Base-by-base conservation (phyloP, 2,329 filamentous ascomycete species). In the Penicillium sp. region DNA sequence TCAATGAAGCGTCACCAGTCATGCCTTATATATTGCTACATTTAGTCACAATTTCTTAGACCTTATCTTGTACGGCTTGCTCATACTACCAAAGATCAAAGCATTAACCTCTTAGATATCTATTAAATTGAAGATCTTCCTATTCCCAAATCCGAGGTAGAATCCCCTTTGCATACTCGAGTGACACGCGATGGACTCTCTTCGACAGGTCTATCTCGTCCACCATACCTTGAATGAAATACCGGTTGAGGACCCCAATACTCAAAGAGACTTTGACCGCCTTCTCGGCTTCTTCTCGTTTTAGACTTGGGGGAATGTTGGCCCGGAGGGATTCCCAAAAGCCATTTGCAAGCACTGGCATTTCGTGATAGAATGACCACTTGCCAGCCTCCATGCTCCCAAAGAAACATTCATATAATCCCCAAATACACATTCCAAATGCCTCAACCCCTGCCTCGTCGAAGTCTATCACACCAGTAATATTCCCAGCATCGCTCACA, bases 371-470 rank as follows among this genome's bases (percentile, higher is more conserved):
- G 13, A 42, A 42, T 27, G 39, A 28, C 39, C 39, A 42, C 23
- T 42, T 42, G 23, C 39, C 39, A 15, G 9, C 39, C 23, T 42
- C 39, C 39, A 42, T 42, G n/a, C 39, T 42, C 39, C 39, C 39
- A 42, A 42, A 42, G 39, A 42, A 42, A 28, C 39, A 42, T 42
- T 42, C 39, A 29, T 42, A 42, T 15, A 42, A 29, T 27, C 39
- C 39, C 39, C 39, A 42, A 15, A 42, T 31, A 12, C 39, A 42
- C 39, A 42, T 42, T 27, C 39, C 39, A 42, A 42, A 42, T 7
- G 39, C 23, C 23, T 42, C 23, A 18, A 42, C 13, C 25, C 39
- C 39, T 1, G 39, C 25, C 39, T 42, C 39, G 25, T 42, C 39
- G 25, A 42, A 42, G 25, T 42, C 39, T 42, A 23, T 42, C 9